Conservation (phyloP, 306 rosid genomes). For the Medicago arabica region DNA sequence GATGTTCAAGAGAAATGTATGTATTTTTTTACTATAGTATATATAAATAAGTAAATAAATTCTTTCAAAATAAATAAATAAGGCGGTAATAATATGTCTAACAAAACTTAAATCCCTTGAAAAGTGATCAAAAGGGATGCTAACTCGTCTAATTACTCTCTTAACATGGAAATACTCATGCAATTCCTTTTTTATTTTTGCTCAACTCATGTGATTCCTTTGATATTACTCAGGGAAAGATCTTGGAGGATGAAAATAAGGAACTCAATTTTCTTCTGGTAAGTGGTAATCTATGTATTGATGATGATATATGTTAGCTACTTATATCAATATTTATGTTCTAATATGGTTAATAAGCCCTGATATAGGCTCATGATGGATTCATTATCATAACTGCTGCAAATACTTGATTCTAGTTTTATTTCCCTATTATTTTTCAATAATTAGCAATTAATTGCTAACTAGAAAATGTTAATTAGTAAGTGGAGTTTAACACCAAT, state of each 20-base stretch:
- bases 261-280: slow-evolving; percentile 79
- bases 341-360: no score
- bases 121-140: background rate
- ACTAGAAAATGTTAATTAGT: no score
- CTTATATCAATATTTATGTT: no score
- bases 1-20: slow-evolving; percentile 66
- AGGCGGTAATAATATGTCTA: background rate
- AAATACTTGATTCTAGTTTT: no score
- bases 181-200: background rate
- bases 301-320: background rate
- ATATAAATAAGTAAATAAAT: background rate
- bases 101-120: background rate
- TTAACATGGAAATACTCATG: background rate
- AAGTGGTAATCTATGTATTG: slow-evolving; percentile 24
- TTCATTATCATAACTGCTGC: no score
- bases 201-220: slow-evolving; percentile 26
- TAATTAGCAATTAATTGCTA: no score
- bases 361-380: no score
- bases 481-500: no score
- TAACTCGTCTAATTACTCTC: slow-evolving; percentile 23
- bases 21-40: slow-evolving; percentile 5
- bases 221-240: slow-evolving; percentile 49
- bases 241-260: slow-evolving; percentile 70
- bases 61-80: background rate
- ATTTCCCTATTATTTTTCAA: no score